A percentile compares a stretch with the other conserved stretches of the same genome.
Conservation (phyloP, 2,329 filamentous ascomycete species). For the Scytalidium lignicola region DNA sequence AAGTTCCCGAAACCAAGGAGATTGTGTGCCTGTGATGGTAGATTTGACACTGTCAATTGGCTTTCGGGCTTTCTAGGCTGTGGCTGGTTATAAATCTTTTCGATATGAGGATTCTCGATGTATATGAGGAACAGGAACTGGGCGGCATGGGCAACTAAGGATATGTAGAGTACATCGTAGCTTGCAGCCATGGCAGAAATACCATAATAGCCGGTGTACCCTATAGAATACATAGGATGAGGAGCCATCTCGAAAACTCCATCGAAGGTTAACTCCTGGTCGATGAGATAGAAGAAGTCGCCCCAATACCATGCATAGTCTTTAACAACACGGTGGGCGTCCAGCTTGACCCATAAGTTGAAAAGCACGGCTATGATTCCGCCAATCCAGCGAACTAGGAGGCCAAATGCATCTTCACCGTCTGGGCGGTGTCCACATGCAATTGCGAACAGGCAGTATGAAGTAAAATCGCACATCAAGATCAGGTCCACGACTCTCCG, state of each 20-base stretch:
- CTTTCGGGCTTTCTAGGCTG: constrained; percentile 55
- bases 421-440: constrained; percentile 74
- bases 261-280: constrained; percentile 96
- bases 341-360: constrained; percentile 97
- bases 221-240: constrained; percentile 98
- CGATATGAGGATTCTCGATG: constrained; percentile 96
- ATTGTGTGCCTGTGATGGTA: constrained; percentile 71
- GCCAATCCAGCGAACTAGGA: constrained; percentile 68
- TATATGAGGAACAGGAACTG: constrained; percentile 89
- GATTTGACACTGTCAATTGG: constrained; percentile 35
- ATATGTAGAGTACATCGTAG: constrained; percentile 96
- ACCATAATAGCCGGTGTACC: constrained; percentile 96
- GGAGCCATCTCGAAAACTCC: constrained; percentile 99
- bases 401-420: constrained; percentile 66
- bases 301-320: constrained; percentile 99
- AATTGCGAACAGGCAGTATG: constrained; percentile 92
- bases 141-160: constrained; percentile 86
- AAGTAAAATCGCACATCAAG: constrained; percentile 97
- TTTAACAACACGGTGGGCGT: constrained; percentile 95
- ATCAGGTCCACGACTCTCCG: constrained; percentile 93
- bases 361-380: constrained; percentile 80
- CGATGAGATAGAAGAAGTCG: constrained; percentile 97
- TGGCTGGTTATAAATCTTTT: constrained; percentile 93
- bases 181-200: constrained; percentile 98
- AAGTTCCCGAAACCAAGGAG: constrained; percentile 78